These are phyloP conservation scores for Pogostemon cablin DNA, from an alignment of 257 asterid species.

Conservation along the genomic window DNA sequence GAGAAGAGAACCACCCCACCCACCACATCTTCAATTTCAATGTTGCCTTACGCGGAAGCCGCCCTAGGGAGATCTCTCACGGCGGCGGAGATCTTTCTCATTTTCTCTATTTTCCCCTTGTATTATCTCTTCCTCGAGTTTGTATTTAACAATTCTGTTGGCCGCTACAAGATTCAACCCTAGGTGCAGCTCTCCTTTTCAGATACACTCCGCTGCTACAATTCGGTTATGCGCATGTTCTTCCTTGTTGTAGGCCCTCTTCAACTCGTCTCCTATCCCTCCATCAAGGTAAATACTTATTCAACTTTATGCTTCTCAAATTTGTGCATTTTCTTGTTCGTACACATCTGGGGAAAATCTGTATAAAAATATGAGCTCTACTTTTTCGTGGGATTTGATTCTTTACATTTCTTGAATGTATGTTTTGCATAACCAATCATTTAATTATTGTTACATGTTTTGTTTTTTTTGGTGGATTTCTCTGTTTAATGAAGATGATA, in stretches of 20 bases:
- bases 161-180: conserved; percentile 75
- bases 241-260: conserved; percentile 91
- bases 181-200: conserved; percentile 64
- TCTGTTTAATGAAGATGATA: conserved; percentile 54
- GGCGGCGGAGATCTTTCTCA: too few species aligned
- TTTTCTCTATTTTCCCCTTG: conserved; percentile 78
- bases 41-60: too few species aligned
- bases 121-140: conserved; percentile 66
- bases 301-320: not conserved
- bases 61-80: too few species aligned
- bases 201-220: conserved; percentile 70
- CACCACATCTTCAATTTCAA: too few species aligned
- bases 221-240: conserved; percentile 89
- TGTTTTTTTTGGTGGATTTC: not conserved
- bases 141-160: conserved; percentile 44
- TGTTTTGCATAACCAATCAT: not conserved
- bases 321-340: conserved; percentile 14
- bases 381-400: conserved; percentile 13
- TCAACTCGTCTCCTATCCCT: conserved; percentile 85
- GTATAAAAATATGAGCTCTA: not conserved
- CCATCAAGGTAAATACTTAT: conserved; percentile 52
- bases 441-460: conserved; percentile 2
- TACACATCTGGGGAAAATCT: conserved; percentile 5
- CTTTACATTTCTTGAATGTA: not conserved
- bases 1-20: too few species aligned